These are phyloP conservation scores for Daldinia bambusicola DNA, from an alignment of 495 filamentous ascomycete genomes.

Conservation along the genomic window DNA sequence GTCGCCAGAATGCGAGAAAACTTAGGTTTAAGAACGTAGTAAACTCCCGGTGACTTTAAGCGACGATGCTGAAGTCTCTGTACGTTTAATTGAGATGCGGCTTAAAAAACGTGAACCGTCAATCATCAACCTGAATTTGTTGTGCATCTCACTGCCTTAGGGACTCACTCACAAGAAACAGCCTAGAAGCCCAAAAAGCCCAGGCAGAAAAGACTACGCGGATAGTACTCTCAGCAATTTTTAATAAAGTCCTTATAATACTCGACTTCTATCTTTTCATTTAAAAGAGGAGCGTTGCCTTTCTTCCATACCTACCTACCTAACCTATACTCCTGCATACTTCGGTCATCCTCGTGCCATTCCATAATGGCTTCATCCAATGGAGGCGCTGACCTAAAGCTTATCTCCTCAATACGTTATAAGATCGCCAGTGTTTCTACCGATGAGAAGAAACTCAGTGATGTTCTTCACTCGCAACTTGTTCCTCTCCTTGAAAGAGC, in stretches of 20 bases:
- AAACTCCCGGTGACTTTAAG: neutral
- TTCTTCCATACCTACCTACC: neutral
- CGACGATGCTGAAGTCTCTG: neutral
- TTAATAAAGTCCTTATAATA: constrained; percentile 5
- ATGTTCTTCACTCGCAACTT: constrained; percentile 80
- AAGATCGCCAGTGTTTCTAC: constrained; percentile 82
- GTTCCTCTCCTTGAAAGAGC: constrained; percentile 85
- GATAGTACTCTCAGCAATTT: neutral
- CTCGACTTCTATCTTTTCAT: neutral
- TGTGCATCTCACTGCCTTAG: neutral
- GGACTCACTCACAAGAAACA: neutral
- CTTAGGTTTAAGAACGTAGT: constrained; percentile 7
- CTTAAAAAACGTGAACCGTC: neutral
- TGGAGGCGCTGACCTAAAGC: constrained; percentile 81
- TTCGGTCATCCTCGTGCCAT: neutral
- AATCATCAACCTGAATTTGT: neutral
- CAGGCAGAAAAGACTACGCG: neutral
- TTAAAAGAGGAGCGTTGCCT: neutral
- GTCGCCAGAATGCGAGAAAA: constrained; percentile 16
- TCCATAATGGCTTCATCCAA: constrained; percentile 42
- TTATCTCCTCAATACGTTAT: constrained; percentile 91
- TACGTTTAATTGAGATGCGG: neutral
- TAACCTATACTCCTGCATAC: neutral
- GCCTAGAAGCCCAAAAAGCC: neutral
- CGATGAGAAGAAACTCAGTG: constrained; percentile 81